These are phyloP conservation scores for Schwanniomyces vanrijiae DNA, from an alignment of 805 yeast genomes.

Conservation along the genomic window DNA sequence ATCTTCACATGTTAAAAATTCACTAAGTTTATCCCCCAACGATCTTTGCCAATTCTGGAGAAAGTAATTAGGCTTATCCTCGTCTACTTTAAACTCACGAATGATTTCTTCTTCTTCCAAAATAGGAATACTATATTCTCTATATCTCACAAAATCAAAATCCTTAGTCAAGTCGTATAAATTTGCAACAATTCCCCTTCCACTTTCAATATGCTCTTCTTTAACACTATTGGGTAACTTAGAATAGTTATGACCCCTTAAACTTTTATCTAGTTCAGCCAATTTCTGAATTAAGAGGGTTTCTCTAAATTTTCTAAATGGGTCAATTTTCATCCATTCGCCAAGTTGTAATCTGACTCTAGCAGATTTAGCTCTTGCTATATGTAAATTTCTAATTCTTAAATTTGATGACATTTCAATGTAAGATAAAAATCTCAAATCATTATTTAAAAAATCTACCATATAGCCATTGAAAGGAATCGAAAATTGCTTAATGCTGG, in stretches of 20 bases:
- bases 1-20: slow-evolving; percentile 21
- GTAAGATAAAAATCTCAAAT: slow-evolving; percentile 28
- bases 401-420: slow-evolving; percentile 6
- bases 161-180: slow-evolving; percentile 19
- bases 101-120: slow-evolving; percentile 9
- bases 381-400: slow-evolving; percentile 12
- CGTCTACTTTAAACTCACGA: slow-evolving; percentile 5
- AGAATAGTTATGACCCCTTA: slow-evolving; percentile 12
- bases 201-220: slow-evolving; percentile 17
- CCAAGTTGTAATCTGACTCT: slow-evolving; percentile 26
- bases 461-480: slow-evolving; percentile 25
- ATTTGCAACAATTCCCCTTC: slow-evolving; percentile 18
- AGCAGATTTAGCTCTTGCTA: slow-evolving; percentile 17
- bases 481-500: slow-evolving; percentile 7
- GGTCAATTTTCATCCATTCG: slow-evolving; percentile 39
- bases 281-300: slow-evolving; percentile 17
- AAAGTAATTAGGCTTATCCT: slow-evolving; percentile 14
- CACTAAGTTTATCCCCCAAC: slow-evolving; percentile 21
- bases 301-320: slow-evolving; percentile 29
- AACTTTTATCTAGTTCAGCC: slow-evolving; percentile 13
- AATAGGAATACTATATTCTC: slow-evolving; percentile 6
- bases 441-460: slow-evolving; percentile 36
- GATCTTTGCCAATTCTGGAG: slow-evolving; percentile 32
- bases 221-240: slow-evolving; percentile 14
- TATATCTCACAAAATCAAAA: slow-evolving; percentile 13